Conservation (phyloP, 83 land plant genomes). For the Isoetes engelmannii region DNA sequence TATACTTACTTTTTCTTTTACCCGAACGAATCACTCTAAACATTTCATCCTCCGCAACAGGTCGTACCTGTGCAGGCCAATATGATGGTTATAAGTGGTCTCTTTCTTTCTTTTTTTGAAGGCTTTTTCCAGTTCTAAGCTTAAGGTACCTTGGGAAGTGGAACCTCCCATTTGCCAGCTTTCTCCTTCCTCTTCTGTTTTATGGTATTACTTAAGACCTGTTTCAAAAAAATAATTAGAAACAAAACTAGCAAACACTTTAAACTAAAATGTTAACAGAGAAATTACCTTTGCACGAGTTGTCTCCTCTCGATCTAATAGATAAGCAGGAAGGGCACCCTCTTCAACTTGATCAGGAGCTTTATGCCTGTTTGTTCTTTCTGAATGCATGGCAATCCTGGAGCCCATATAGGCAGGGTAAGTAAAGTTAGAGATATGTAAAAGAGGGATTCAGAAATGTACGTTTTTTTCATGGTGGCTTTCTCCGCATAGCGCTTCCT, state of each 20-base stretch:
- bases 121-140: too few relatives aligned
- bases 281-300: slow-evolving; percentile 83
- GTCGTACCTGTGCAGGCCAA: slow-evolving; percentile 99
- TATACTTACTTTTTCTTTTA: slow-evolving; percentile 75
- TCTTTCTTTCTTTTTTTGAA: too few relatives aligned
- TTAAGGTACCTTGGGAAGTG: slow-evolving; percentile 97
- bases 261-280: too few relatives aligned
- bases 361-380: slow-evolving; percentile 78
- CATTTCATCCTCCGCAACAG: slow-evolving; percentile 98
- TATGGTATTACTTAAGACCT: slow-evolving; percentile 91
- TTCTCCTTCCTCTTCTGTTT: slow-evolving; percentile 98
- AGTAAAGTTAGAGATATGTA: too few relatives aligned
- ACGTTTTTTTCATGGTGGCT: slow-evolving; percentile 98
- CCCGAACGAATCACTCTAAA: slow-evolving; percentile 82
- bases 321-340: slow-evolving; percentile 90
- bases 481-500: slow-evolving; percentile 91
- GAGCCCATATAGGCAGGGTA: too few relatives aligned
- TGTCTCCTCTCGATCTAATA: slow-evolving; percentile 89
- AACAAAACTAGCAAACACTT: too few relatives aligned
- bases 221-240: too few relatives aligned
- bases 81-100: too few relatives aligned
- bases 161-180: slow-evolving; percentile 99
- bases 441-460: too few relatives aligned
- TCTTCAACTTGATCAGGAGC: slow-evolving; percentile 83
- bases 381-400: slow-evolving; percentile 91